Conservation (phyloP, 1,284 basidiomycete species). For the Amylostereum areolatum region DNA sequence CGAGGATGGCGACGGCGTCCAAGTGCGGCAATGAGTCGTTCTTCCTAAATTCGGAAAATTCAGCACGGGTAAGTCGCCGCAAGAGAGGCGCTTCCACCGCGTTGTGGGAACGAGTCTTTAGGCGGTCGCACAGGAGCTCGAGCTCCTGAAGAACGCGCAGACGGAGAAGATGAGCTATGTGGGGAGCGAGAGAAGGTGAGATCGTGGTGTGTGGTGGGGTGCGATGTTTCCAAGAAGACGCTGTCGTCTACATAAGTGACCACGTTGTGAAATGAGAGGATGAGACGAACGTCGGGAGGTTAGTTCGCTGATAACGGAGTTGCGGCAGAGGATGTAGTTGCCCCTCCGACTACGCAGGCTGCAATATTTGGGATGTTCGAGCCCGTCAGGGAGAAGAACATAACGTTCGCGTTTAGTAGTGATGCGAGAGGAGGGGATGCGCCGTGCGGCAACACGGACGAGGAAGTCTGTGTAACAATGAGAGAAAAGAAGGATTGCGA, state of each 20-base stretch:
- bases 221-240: no score
- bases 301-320: slow-evolving; percentile 33
- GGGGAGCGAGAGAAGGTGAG: slow-evolving; percentile 31
- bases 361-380: slow-evolving; percentile 60
- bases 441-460: slow-evolving; percentile 50
- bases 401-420: neutral
- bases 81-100: slow-evolving; percentile 32
- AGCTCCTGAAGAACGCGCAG: slow-evolving; percentile 70
- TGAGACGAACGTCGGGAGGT: slow-evolving; percentile 26
- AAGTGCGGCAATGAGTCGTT: slow-evolving; percentile 42
- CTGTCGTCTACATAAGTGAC: no score
- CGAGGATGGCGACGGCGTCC: slow-evolving; percentile 54
- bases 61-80: slow-evolving; percentile 54
- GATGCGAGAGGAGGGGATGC: slow-evolving; percentile 26
- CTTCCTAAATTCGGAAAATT: slow-evolving; percentile 45
- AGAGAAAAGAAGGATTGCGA: neutral
- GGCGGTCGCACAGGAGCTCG: slow-evolving; percentile 42
- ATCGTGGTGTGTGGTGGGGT: slow-evolving; percentile 28
- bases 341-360: slow-evolving; percentile 37
- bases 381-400: slow-evolving; percentile 54
- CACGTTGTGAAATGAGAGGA: slow-evolving; percentile 4
- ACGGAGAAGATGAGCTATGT: slow-evolving; percentile 60
- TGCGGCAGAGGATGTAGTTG: slow-evolving; percentile 53
- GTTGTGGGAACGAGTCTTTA: slow-evolving; percentile 26
- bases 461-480: slow-evolving; percentile 47